A percentile compares a stretch with the other conserved stretches of the same genome.
phyloP scores from a whole-genome alignment of 2,329 filamentous ascomycete species.

The Alternaria ethzedia region DNA sequence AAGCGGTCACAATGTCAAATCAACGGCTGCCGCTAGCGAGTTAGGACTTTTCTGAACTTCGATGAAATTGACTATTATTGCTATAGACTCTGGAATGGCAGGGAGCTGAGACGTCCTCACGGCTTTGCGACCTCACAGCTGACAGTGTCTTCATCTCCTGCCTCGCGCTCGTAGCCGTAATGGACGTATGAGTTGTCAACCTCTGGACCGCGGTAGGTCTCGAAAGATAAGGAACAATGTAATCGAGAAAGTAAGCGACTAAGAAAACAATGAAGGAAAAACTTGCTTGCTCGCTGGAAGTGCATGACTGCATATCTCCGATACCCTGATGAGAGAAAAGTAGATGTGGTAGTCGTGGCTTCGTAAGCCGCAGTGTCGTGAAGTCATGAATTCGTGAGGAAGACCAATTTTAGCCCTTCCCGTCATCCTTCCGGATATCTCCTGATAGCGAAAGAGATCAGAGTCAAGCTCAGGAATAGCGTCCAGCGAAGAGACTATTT shows the following conservation, averaged over 20 bases:
- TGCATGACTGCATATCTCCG: background rate
- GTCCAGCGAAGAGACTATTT: background rate
- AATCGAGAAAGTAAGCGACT: background rate
- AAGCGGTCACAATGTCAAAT: no score
- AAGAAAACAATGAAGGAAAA: background rate
- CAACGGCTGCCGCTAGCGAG: no score
- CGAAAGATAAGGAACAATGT: background rate
- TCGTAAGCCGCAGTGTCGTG: background rate
- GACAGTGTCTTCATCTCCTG: no score
- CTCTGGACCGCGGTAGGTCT: background rate
- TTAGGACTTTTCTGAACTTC: no score
- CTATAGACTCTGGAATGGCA: background rate
- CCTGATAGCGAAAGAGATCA: background rate
- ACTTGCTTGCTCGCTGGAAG: background rate
- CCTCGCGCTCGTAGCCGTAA: background rate
- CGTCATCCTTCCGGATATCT: background rate
- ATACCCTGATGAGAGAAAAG: background rate
- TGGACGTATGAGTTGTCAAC: background rate
- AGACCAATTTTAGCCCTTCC: background rate
- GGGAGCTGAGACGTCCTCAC: background rate
- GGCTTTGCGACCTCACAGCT: no score
- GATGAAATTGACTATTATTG: no score
- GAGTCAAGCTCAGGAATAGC: rapidly evolving
- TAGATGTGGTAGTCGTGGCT: background rate
- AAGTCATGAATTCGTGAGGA: background rate